Evolutionary conservation across 495 filamentous ascomycete genomes (phyloP).

Genomic region (Bathelium albidoporum): DNA sequence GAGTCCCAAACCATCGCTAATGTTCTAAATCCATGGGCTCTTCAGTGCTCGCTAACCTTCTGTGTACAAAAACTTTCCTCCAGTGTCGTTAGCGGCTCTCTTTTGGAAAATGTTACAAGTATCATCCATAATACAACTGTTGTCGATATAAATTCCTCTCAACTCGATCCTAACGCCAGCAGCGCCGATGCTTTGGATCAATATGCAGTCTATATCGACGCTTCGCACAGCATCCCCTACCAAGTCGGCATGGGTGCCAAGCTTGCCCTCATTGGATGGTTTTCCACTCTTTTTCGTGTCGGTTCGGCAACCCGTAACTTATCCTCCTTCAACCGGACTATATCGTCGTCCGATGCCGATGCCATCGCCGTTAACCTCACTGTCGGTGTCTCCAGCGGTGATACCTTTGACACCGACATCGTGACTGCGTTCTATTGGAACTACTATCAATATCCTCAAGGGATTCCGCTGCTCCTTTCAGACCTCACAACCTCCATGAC

Average conservation of each 20-base stretch:
- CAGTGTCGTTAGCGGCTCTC: background rate
- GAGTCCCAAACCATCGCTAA: background rate
- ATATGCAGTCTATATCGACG: background rate
- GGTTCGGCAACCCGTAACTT: constrained; percentile 7
- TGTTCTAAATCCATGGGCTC: constrained; percentile 7
- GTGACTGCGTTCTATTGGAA: constrained; percentile 27
- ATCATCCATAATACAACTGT: background rate
- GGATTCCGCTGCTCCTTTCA: constrained; percentile 17
- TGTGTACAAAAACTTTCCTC: constrained; percentile 6
- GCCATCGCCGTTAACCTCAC: constrained; percentile 22
- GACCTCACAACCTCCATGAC: constrained; percentile 13
- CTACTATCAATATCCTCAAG: constrained; percentile 23
- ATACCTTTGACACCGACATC: constrained; percentile 23
- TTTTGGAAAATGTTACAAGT: constrained; percentile 8
- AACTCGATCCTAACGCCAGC: background rate
- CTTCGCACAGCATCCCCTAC: background rate
- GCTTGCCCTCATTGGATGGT: constrained; percentile 5
- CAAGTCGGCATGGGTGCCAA: constrained; percentile 7
- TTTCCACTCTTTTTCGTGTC: background rate
- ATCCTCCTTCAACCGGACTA: constrained; percentile 3
- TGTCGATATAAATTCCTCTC: background rate
- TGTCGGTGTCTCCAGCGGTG: constrained; percentile 20
- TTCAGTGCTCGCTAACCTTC: background rate
- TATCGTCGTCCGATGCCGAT: background rate
- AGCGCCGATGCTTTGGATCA: background rate